Evolutionary conservation across 768 basidiomycete genomes (phyloP).

Genomic region (Pleurotus tuoliensis): DNA sequence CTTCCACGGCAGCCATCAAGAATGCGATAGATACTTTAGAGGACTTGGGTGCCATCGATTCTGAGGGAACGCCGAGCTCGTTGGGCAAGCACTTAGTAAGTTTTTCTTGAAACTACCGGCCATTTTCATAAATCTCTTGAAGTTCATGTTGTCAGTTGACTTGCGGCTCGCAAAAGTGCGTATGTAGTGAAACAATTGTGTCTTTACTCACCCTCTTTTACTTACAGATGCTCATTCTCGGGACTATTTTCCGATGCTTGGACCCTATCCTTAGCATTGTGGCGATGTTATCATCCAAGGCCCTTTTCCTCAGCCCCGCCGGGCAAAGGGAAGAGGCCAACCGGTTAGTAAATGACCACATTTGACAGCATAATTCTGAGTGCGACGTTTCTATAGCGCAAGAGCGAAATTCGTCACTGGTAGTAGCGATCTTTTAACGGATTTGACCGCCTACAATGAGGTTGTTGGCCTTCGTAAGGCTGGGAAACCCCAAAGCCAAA

Average conservation of each 20-base stretch:
- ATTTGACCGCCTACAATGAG: conserved; percentile 70
- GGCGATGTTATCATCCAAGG: conserved; percentile 82
- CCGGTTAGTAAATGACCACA: conserved; percentile 38
- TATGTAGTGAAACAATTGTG: not conserved
- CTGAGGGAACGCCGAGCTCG: conserved; percentile 65
- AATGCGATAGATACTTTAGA: conserved; percentile 69
- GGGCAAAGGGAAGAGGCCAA: conserved; percentile 81
- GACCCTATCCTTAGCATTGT: conserved; percentile 79
- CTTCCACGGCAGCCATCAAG: conserved; percentile 69
- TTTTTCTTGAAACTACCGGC: not conserved
- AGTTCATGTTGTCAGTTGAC: conserved; percentile 88
- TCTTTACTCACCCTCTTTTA: not conserved
- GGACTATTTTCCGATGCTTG: conserved; percentile 77
- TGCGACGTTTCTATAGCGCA: conserved; percentile 43
- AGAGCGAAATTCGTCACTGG: conserved; percentile 62
- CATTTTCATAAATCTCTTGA: conserved; percentile 6
- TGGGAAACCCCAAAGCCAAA: conserved; percentile 40
- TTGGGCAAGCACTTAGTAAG: conserved; percentile 77
- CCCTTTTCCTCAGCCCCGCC: conserved; percentile 77
- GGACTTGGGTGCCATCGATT: conserved; percentile 75
- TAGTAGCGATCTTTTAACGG: conserved; percentile 84
- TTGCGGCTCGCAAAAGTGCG: conserved; percentile 78
- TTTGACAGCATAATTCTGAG: too few relatives aligned
- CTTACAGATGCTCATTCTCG: conserved; percentile 88
- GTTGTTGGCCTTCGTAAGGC: conserved; percentile 47